A percentile compares a stretch with the other conserved stretches of the same genome.
Conservation (phyloP, 805 yeast genomes). For the Dipodascus albidus region DNA sequence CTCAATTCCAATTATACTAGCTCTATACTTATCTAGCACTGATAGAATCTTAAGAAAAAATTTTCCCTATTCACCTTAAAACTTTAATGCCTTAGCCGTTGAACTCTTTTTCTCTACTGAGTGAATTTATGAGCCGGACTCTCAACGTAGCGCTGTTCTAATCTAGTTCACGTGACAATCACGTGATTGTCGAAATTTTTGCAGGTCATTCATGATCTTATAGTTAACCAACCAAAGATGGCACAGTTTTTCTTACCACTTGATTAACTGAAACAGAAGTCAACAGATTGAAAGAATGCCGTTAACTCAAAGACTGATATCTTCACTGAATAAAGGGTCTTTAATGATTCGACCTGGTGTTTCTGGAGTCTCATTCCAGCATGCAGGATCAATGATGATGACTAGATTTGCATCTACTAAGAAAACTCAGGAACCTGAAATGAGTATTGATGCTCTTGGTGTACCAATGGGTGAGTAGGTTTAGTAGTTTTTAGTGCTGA, state of each 20-base stretch:
- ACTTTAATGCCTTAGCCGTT: slow-evolving; percentile 19
- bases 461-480: background rate
- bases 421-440: background rate
- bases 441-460: background rate
- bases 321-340: background rate
- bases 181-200: no score
- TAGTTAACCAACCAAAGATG: no score
- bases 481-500: background rate
- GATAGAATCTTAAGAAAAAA: slow-evolving; percentile 24
- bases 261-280: no score
- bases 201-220: no score
- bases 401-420: slow-evolving; percentile 8
- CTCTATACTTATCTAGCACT: no score
- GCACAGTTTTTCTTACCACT: no score
- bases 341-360: background rate
- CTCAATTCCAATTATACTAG: background rate
- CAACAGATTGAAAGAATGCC: background rate
- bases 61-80: slow-evolving; percentile 23
- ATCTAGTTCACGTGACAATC: background rate
- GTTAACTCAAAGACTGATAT: background rate
- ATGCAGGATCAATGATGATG: background rate
- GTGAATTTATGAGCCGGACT: no score
- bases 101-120: background rate
- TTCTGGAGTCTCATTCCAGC: background rate
- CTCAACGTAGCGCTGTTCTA: no score